A percentile compares a stretch with the other conserved stretches of the same genome.
Evolutionary conservation across 2,329 filamentous ascomycete genomes (phyloP).

Genomic region (Dactylellina parvicollis): DNA sequence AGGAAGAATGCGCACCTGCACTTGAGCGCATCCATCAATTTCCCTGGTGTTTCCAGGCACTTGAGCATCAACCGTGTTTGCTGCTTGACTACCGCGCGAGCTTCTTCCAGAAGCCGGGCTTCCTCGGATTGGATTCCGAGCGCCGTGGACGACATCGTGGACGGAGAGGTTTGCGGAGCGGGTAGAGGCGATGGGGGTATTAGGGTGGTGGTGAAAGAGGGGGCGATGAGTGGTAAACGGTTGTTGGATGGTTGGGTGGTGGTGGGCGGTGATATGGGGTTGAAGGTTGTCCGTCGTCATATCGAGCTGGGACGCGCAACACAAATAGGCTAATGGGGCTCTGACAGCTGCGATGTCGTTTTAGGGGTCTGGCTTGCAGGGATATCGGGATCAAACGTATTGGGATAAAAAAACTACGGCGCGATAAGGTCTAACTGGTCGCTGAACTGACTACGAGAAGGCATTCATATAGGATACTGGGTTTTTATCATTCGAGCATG

Average conservation of each 20-base stretch:
- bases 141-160: constrained; percentile 46
- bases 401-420: too few species aligned
- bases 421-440: neutral
- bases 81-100: constrained; percentile 92
- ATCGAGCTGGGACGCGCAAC: constrained; percentile 45
- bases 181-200: neutral
- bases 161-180: neutral
- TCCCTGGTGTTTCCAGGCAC: constrained; percentile 94
- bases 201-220: neutral
- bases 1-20: constrained; percentile 78
- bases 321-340: constrained; percentile 34
- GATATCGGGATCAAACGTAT: neutral
- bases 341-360: constrained; percentile 25
- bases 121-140: constrained; percentile 53
- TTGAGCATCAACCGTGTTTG: constrained; percentile 97
- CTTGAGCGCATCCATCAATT: constrained; percentile 99
- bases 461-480: constrained; percentile 6
- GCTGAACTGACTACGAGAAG: neutral
- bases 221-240: neutral
- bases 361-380: constrained; percentile 4
- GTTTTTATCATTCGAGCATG: constrained; percentile 12
- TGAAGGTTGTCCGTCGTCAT: constrained; percentile 45
- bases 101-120: constrained; percentile 95
- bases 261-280: constrained; percentile 7
- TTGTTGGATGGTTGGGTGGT: constrained; percentile 4